Conservation (phyloP, 140 eudicot genomes). For the Flaveria floridana region DNA sequence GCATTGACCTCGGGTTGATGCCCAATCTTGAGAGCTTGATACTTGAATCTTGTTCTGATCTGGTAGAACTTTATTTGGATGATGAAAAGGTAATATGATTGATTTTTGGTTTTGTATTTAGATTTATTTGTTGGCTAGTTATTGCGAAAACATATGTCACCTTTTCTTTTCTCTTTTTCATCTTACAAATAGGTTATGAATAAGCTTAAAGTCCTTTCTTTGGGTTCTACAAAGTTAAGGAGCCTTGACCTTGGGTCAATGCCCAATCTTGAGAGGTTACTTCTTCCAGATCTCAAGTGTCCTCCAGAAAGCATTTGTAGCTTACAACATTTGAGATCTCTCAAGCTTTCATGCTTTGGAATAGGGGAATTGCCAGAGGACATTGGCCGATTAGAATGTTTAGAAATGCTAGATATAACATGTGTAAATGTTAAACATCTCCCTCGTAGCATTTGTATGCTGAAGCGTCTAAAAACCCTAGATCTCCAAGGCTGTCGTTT, state of each 20-base stretch:
- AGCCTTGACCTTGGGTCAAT: neutral
- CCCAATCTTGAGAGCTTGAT: conserved; percentile 7
- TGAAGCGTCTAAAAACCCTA: conserved; percentile 17
- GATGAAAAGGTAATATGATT: no score
- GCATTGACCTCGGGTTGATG: neutral
- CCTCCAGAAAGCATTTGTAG: conserved; percentile 14
- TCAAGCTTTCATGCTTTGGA: neutral
- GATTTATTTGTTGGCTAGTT: no score
- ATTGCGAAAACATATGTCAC: neutral
- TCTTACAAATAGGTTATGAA: neutral
- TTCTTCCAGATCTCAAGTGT: neutral
- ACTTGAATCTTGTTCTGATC: neutral
- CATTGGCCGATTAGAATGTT: neutral
- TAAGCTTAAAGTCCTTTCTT: neutral
- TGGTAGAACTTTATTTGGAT: neutral
- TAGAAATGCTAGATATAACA: conserved; percentile 4
- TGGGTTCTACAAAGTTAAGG: neutral
- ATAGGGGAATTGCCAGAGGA: conserved; percentile 11
- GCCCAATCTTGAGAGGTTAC: conserved; percentile 9
- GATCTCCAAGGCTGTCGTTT: neutral
- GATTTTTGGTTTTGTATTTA: no score
- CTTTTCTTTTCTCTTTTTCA: neutral
- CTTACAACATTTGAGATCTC: conserved; percentile 10
- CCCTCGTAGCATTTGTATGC: conserved; percentile 18
- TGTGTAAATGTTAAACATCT: neutral